Conservation (phyloP, 495 filamentous ascomycete species). For the Chaetomidium leptoderma region DNA sequence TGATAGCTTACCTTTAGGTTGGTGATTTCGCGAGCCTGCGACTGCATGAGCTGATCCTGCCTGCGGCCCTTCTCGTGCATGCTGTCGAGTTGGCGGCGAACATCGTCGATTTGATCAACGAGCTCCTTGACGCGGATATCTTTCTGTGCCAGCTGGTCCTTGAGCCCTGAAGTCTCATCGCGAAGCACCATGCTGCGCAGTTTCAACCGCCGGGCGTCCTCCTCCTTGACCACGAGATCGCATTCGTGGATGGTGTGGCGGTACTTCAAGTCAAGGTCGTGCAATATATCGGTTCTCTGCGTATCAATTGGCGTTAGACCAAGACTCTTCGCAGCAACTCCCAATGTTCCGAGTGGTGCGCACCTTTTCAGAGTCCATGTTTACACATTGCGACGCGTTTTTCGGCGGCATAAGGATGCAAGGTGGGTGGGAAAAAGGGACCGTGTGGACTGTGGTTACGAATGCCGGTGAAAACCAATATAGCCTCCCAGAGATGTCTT, state of each 20-base stretch:
- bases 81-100: slow-evolving; percentile 54
- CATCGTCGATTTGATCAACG: slow-evolving; percentile 51
- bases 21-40: slow-evolving; percentile 58
- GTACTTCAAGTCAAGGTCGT: slow-evolving; percentile 62
- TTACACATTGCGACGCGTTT: slow-evolving; percentile 37
- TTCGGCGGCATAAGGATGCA: slow-evolving; percentile 28
- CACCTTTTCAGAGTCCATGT: slow-evolving; percentile 43
- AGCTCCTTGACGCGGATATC: slow-evolving; percentile 60
- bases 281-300: slow-evolving; percentile 37
- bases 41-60: slow-evolving; percentile 53
- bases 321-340: neutral
- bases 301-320: slow-evolving; percentile 14
- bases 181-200: slow-evolving; percentile 63
- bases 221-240: slow-evolving; percentile 60
- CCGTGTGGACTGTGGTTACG: neutral
- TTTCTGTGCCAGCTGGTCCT: slow-evolving; percentile 37
- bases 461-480: neutral
- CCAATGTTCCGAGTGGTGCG: neutral
- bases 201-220: slow-evolving; percentile 59
- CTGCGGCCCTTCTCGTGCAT: slow-evolving; percentile 52
- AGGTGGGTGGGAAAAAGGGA: neutral
- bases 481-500: neutral
- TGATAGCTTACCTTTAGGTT: slow-evolving; percentile 59
- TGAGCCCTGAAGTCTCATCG: slow-evolving; percentile 55
- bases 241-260: slow-evolving; percentile 54